Conservation (phyloP, 2,329 filamentous ascomycete genomes). For the Fusarium incarnatum region DNA sequence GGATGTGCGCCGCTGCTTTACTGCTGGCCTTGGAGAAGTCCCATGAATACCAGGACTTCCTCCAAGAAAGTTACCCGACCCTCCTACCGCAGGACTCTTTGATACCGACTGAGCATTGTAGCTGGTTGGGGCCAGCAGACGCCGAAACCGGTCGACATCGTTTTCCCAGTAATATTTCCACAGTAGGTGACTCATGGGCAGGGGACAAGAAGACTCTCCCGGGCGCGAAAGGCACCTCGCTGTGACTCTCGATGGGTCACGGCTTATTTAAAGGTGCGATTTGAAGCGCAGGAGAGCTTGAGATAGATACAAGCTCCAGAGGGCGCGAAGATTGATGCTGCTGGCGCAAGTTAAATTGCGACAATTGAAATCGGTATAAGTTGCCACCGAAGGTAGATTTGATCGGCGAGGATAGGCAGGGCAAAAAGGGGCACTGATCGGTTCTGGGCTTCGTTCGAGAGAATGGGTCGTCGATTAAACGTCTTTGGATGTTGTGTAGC, state of each 20-base stretch:
- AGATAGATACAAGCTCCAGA: slow-evolving; percentile 5
- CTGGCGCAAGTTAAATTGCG: slow-evolving; percentile 26
- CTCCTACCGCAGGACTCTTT: slow-evolving; percentile 64
- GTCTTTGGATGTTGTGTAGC: not conserved
- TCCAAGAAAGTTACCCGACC: slow-evolving; percentile 48
- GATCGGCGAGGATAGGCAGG: slow-evolving; percentile 15
- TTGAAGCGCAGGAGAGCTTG: slow-evolving; percentile 51
- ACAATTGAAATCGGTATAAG: slow-evolving; percentile 29
- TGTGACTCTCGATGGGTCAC: slow-evolving; percentile 85
- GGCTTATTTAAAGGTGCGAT: slow-evolving; percentile 88
- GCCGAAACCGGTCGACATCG: slow-evolving; percentile 95
- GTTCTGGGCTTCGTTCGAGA: slow-evolving; percentile 2
- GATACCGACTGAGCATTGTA: slow-evolving; percentile 65
- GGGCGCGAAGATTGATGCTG: not conserved
- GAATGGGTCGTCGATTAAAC: not conserved
- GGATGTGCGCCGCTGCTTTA: slow-evolving; percentile 66
- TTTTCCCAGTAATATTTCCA: slow-evolving; percentile 98
- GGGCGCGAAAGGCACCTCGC: slow-evolving; percentile 80
- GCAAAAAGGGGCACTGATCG: slow-evolving; percentile 16
- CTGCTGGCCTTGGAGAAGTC: slow-evolving; percentile 62
- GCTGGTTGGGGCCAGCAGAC: slow-evolving; percentile 80
- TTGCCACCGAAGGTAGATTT: slow-evolving; percentile 42
- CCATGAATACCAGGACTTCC: slow-evolving; percentile 57
- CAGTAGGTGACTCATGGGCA: slow-evolving; percentile 91
- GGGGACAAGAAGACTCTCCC: slow-evolving; percentile 50